These are phyloP conservation scores for Calonectria hawksworthii DNA, from an alignment of 2,329 filamentous ascomycete genomes.

Conservation along the genomic window DNA sequence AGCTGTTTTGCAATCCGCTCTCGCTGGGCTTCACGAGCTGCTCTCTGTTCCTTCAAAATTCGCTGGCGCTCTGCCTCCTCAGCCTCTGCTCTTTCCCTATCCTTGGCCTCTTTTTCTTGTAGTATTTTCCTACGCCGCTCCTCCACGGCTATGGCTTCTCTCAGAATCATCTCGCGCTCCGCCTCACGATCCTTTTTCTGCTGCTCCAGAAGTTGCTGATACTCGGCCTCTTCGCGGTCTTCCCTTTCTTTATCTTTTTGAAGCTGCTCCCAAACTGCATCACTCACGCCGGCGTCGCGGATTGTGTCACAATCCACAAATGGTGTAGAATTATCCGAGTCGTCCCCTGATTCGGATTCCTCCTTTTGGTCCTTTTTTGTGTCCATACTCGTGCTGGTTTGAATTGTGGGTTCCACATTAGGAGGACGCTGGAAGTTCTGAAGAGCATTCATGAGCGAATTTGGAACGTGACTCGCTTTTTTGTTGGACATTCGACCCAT, in stretches of 20 bases:
- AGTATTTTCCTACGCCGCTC: constrained; percentile 24
- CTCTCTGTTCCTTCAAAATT: constrained; percentile 46
- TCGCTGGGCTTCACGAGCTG: constrained; percentile 53
- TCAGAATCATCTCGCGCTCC: constrained; percentile 53
- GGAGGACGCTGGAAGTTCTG: not conserved
- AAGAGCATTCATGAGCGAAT: rapidly evolving
- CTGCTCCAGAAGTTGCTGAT: constrained; percentile 50
- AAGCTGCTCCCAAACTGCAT: constrained; percentile 73
- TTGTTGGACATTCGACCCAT: constrained; percentile 28
- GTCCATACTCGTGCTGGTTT: not conserved
- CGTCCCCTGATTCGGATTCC: constrained; percentile 26
- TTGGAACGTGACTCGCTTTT: not conserved
- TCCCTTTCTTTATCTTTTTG: constrained; percentile 62
- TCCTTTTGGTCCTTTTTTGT: not conserved
- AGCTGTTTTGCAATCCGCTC: constrained; percentile 32
- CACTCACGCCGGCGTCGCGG: constrained; percentile 71
- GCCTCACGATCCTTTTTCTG: constrained; percentile 46
- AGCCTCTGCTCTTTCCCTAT: constrained; percentile 39
- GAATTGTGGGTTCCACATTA: not conserved
- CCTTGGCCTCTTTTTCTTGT: too few relatives aligned
- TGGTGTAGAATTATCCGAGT: not conserved
- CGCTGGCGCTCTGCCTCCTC: constrained; percentile 56
- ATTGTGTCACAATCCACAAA: not conserved
- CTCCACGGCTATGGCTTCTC: constrained; percentile 32
- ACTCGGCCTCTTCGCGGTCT: constrained; percentile 53